Evolutionary conservation across 192 early-diverging fungal species (phyloP), one percentile per base, ranked within the genome.

Genomic region (Obelidium mucronatum): DNA sequence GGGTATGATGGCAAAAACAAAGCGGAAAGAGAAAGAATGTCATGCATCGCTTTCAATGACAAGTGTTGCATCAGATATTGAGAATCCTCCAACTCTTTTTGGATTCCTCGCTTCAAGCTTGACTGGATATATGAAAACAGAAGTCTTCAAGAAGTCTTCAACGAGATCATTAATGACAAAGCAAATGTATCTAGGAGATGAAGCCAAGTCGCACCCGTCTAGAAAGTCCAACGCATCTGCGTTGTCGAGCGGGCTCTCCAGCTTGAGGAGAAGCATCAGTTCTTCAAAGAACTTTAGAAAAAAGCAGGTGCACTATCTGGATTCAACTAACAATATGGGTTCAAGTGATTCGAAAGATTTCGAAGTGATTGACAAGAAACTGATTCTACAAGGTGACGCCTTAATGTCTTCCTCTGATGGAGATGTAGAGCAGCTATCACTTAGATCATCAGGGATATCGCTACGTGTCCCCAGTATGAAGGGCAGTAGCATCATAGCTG

Each of bases 371-470:
- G 28, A 30, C 67, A 52, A 52, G 44, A 53, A 19, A 11, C 19
- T 52, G 24, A 39, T 64, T 34, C 24, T 34, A 11, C 11, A 64
- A 30, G 51, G 26, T 26, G 67, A 51, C 11, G n/a, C 13, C 13
- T 24, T 8, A 30, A 22, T 52, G 19, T 68, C 34, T 26, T 40
- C 36, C 63, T 52, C 40, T 0, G 40, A 42, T 17, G 48, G 35
- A 68, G 51, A 68, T 4, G 30, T 68, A 19, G 28, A 52, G 24
- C 40, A 68, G n/a, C 13, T 68, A 19, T 68, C 67, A 42, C 42
- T 5, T 24, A 68, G 30, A 11, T 68, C 67, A 19, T 68, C 62
- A n/a, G 62, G 62, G 0, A 64, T 68, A 17, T 68, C 67, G 11
- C 39, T 68, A 51, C 13, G 48, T 51, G 67, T 68, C 24, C 67